A percentile compares a stretch with the other conserved stretches of the same genome.
phyloP scores from a whole-genome alignment of 495 filamentous ascomycete species.

The Hamigera avellanea region DNA sequence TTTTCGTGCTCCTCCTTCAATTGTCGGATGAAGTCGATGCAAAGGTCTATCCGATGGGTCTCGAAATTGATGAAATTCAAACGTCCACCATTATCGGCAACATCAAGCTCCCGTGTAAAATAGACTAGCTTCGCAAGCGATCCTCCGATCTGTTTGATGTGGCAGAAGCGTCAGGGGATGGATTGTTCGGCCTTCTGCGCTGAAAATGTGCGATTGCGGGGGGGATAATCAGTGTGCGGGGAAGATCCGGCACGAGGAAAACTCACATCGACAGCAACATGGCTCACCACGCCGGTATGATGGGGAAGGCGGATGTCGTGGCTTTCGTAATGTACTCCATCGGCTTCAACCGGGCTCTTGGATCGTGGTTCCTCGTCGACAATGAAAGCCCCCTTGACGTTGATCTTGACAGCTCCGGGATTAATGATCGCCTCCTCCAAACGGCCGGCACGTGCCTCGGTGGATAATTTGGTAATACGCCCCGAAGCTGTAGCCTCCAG shows the following conservation, averaged over 20 bases:
- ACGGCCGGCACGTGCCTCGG: conserved; percentile 10
- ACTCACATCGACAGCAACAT: conserved; percentile 91
- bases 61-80: conserved; percentile 94
- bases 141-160: conserved; percentile 65
- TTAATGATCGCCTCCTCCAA: conserved; percentile 65
- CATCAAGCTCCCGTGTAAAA: conserved; percentile 77
- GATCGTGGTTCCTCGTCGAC: conserved; percentile 65
- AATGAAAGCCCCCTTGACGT: conserved; percentile 92
- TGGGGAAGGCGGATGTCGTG: conserved; percentile 93
- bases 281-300: conserved; percentile 84
- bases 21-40: conserved; percentile 76
- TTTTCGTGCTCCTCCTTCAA: conserved; percentile 68
- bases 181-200: neutral
- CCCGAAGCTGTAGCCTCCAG: neutral
- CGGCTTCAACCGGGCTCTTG: conserved; percentile 33
- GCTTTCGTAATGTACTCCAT: conserved; percentile 63
- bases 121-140: conserved; percentile 94
- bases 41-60: conserved; percentile 82
- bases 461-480: neutral
- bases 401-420: conserved; percentile 81
- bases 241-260: conserved; percentile 16
- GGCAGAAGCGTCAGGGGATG: conserved; percentile 1
- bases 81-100: conserved; percentile 71
- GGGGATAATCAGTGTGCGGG: conserved; percentile 17
- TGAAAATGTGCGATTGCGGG: conserved; percentile 19